Percentiles rank a stretch among this genome's conserved stretches.
phyloP scores from a whole-genome alignment of 2,329 filamentous ascomycete species.

The Talaromyces sp. region DNA sequence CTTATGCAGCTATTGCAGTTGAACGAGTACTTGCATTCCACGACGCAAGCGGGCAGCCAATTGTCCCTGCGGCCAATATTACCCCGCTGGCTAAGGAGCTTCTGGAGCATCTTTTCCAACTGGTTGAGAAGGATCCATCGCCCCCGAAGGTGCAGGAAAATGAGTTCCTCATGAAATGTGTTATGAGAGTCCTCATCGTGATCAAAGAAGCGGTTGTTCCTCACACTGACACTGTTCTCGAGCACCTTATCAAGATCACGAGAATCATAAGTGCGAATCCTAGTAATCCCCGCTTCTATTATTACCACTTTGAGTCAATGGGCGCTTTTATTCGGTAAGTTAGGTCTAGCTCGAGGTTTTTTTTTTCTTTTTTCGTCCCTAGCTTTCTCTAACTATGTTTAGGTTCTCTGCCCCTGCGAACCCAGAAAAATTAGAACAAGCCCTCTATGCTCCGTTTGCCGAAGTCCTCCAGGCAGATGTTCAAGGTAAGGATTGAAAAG shows the following conservation, averaged over 20 bases:
- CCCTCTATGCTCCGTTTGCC: constrained; percentile 78
- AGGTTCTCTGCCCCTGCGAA: constrained; percentile 63
- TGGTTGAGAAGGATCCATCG: constrained; percentile 78
- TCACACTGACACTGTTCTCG: constrained; percentile 71
- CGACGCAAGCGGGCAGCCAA: constrained; percentile 66
- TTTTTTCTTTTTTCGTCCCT: constrained; percentile 1
- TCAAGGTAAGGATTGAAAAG: constrained; percentile 52
- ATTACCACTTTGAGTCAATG: constrained; percentile 94
- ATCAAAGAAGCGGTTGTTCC: constrained; percentile 74
- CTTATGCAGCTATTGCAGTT: constrained; percentile 94
- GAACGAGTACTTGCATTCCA: constrained; percentile 84
- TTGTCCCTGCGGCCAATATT: constrained; percentile 76
- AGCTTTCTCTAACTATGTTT: constrained; percentile 2
- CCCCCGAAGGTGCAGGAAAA: constrained; percentile 97
- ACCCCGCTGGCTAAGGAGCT: constrained; percentile 79
- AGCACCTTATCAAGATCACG: constrained; percentile 82
- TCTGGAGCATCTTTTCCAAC: constrained; percentile 79
- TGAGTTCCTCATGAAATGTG: constrained; percentile 96
- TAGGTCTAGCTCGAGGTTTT: not conserved
- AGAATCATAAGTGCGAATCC: constrained; percentile 90
- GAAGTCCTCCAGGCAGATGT: constrained; percentile 75
- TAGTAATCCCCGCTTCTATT: constrained; percentile 96
- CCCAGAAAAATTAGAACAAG: constrained; percentile 69
- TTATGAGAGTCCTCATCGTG: constrained; percentile 95
- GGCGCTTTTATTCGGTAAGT: constrained; percentile 73